Evolutionary conservation across 495 filamentous ascomycete genomes (phyloP).

Genomic region (Lophium mytilinum): DNA sequence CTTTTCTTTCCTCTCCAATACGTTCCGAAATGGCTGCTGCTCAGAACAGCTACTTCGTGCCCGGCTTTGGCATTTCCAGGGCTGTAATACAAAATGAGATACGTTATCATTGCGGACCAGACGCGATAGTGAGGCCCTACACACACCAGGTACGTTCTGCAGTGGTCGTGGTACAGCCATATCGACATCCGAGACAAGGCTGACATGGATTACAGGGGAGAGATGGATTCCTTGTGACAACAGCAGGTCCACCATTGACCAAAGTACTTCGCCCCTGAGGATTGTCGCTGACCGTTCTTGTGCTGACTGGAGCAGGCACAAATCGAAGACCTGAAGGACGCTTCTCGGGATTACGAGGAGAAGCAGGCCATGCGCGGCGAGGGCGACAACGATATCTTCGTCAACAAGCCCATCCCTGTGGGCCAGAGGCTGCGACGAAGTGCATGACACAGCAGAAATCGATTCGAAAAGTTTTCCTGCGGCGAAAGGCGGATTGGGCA

Average conservation of each 20-base stretch:
- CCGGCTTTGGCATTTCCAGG: constrained; percentile 30
- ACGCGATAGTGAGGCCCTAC: constrained; percentile 30
- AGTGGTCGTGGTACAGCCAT: background rate
- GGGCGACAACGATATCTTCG: constrained; percentile 19
- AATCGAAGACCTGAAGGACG: constrained; percentile 28
- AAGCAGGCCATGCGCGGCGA: constrained; percentile 20
- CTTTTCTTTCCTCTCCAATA: background rate
- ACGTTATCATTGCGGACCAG: constrained; percentile 30
- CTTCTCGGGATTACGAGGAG: constrained; percentile 29
- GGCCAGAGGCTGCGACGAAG: constrained; percentile 14
- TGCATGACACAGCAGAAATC: background rate
- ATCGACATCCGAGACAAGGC: constrained; percentile 2
- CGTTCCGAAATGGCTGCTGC: constrained; percentile 7
- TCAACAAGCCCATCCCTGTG: constrained; percentile 26
- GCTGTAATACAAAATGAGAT: constrained; percentile 32
- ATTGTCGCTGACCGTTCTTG: background rate
- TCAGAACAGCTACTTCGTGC: constrained; percentile 29
- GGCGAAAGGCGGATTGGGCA: too few species aligned
- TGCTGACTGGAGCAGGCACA: constrained; percentile 22
- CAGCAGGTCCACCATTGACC: constrained; percentile 26
- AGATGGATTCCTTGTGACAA: constrained; percentile 33
- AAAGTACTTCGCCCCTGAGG: constrained; percentile 15
- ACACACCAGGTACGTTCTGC: constrained; percentile 22
- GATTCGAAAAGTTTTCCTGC: too few species aligned
- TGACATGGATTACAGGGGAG: constrained; percentile 23